phyloP scores from a whole-genome alignment of 371 early-diverging fungal genomes.

The Mortierella sp. region DNA sequence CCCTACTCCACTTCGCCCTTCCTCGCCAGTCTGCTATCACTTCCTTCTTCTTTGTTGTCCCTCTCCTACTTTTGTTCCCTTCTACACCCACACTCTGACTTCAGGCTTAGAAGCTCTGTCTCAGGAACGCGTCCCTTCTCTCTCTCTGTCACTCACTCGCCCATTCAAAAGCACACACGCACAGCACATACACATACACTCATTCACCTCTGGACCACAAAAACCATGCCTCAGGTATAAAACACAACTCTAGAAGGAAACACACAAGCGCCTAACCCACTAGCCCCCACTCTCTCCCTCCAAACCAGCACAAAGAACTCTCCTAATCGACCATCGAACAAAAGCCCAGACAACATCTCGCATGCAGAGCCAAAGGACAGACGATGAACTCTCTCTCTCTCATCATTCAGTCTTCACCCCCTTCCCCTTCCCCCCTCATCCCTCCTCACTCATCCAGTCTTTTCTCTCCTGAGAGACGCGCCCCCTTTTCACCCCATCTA shows the following conservation, averaged over 20 bases:
- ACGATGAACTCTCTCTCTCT: neutral
- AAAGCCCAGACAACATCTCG: neutral
- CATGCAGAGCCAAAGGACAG: neutral
- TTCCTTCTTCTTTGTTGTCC: no score
- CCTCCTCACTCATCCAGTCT: no score
- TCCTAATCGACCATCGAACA: neutral
- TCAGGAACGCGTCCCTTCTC: neutral
- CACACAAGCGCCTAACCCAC: no score
- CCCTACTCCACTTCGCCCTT: no score
- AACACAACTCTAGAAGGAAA: neutral
- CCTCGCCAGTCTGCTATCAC: no score
- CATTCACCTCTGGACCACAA: no score
- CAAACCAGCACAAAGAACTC: neutral
- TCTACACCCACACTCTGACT: neutral
- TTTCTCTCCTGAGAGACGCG: neutral
- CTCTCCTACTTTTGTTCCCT: neutral
- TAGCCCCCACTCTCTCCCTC: neutral
- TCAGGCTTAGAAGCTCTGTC: neutral
- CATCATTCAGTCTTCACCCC: neutral
- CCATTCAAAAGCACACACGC: neutral
- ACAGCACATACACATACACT: neutral
- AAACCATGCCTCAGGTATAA: neutral
- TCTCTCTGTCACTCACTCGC: neutral
- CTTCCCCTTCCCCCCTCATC: neutral
- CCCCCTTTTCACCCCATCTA: slow-evolving; percentile 2